A percentile compares a stretch with the other conserved stretches of the same genome.
Evolutionary conservation across 2,329 filamentous ascomycete species (phyloP).

Genomic region (Akanthomyces dipterigenus): DNA sequence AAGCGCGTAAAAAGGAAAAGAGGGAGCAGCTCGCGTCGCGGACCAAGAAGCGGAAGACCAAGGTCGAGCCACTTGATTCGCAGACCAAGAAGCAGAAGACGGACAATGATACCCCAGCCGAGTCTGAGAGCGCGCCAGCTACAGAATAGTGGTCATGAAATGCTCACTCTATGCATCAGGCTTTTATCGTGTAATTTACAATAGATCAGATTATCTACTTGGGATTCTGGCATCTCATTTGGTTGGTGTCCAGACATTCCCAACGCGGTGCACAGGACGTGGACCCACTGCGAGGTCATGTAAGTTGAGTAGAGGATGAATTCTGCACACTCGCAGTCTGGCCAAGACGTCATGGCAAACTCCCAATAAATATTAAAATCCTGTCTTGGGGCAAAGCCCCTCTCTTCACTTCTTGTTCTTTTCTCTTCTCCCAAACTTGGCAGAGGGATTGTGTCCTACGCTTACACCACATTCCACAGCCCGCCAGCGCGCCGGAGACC

Average conservation of each 20-base stretch:
- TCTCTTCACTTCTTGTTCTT: too few relatives aligned
- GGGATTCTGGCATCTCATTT: neutral
- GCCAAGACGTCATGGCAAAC: too few relatives aligned
- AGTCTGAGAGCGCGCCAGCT: neutral
- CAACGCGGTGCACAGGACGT: neutral
- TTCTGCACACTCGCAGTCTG: too few relatives aligned
- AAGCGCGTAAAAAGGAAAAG: slow-evolving; percentile 50
- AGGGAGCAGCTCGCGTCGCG: slow-evolving; percentile 39
- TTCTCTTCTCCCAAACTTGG: too few relatives aligned
- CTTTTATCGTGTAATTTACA: neutral
- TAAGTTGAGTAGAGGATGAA: too few relatives aligned
- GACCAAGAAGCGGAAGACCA: slow-evolving; percentile 40
- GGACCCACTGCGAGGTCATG: neutral
- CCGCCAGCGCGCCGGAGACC: slow-evolving; percentile 8
- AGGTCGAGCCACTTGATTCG: slow-evolving; percentile 42
- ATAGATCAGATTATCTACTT: neutral
- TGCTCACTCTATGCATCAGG: neutral
- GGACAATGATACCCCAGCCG: slow-evolving; percentile 15
- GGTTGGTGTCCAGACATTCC: neutral
- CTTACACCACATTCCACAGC: neutral
- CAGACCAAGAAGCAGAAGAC: slow-evolving; percentile 37
- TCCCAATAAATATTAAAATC: too few relatives aligned
- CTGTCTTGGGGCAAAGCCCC: too few relatives aligned
- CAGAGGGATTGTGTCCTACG: too few relatives aligned
- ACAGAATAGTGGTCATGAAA: neutral